Base-by-base conservation (phyloP, 73 alveolate genomes). In the Paramecium octaurelia region DNA sequence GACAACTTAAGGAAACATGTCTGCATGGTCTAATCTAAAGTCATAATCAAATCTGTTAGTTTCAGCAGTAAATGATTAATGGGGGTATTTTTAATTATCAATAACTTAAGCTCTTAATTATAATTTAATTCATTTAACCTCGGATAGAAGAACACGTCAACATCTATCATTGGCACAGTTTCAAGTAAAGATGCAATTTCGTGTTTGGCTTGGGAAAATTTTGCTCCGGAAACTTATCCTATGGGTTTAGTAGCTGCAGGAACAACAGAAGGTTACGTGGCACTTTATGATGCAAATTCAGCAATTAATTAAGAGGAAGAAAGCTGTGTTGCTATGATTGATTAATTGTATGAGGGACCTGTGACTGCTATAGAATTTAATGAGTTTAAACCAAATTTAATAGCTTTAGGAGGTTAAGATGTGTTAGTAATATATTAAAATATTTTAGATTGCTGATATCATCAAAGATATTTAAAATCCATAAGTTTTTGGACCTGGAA, bases 391-490 rank as follows among this genome's bases (percentile, higher is more conserved):
- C 96, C 95, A 70, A 97, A 97, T 73, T 93, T 97, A 42, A 75
- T 97, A 8, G 99, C 99, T 11, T 36, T 92, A 18, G 99, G 98
- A 34, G 99, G 98, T 9, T 24, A 93, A 42, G 98, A 96, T 48
- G 98, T 96, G 20, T 89, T 97, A 24, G 96, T 97, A 75, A 36
- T 9, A 12, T 16, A 73, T 35, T 6, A 16, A 0, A n/a, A 14
- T 73, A 73, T 14, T 24, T 27, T 64, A 73, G 87, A 73, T 73
- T 43, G 92, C 93, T 50, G 98, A 97, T 92, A 86, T 97, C 88
- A 70, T 95, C n/a, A 96, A 95, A 92, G 88, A 59, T 35, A 73
- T 85, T 29, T 48, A 92, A 93, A 92, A 93, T 68, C 95, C 92
- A 71, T 11, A 97, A 94, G 44, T 95, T 44, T 59, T 88, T 95